A percentile compares a stretch with the other conserved stretches of the same genome.
These are phyloP conservation scores for Podospora didyma DNA, from an alignment of 495 filamentous ascomycete species.

Conservation along the genomic window DNA sequence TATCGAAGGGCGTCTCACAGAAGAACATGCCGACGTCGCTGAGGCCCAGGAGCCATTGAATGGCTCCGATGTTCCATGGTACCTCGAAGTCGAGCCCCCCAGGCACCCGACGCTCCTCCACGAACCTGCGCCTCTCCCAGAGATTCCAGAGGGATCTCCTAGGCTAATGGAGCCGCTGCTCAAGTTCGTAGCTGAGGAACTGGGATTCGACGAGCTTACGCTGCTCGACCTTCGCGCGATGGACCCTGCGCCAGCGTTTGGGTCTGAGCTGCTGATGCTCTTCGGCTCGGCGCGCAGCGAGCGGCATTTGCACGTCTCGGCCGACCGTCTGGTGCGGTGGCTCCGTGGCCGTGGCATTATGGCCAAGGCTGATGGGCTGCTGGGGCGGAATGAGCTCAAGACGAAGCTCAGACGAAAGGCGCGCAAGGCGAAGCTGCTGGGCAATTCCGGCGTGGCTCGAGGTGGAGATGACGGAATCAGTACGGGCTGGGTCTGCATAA, in stretches of 20 bases:
- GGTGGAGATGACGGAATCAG: conserved; percentile 72
- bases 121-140: conserved; percentile 65
- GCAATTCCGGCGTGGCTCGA: conserved; percentile 43
- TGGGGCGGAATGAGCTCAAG: conserved; percentile 89
- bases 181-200: conserved; percentile 71
- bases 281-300: conserved; percentile 90
- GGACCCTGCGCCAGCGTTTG: conserved; percentile 82
- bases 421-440: conserved; percentile 72
- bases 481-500: conserved; percentile 95
- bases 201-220: conserved; percentile 74
- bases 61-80: conserved; percentile 62
- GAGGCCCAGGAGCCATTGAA: background rate
- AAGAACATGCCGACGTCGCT: background rate
- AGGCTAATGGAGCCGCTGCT: conserved; percentile 67
- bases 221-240: conserved; percentile 78
- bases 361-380: conserved; percentile 79
- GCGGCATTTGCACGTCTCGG: conserved; percentile 88
- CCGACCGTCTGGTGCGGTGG: conserved; percentile 85
- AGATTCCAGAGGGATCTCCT: conserved; percentile 70
- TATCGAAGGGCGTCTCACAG: conserved; percentile 15
- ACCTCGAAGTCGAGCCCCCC: conserved; percentile 67
- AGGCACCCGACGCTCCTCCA: conserved; percentile 49
- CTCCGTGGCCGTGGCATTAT: conserved; percentile 67
- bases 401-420: conserved; percentile 74
- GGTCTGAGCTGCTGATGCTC: conserved; percentile 85